These are phyloP conservation scores for Arthrobotrys megalospora DNA, from an alignment of 2,329 filamentous ascomycete species.

Conservation along the genomic window DNA sequence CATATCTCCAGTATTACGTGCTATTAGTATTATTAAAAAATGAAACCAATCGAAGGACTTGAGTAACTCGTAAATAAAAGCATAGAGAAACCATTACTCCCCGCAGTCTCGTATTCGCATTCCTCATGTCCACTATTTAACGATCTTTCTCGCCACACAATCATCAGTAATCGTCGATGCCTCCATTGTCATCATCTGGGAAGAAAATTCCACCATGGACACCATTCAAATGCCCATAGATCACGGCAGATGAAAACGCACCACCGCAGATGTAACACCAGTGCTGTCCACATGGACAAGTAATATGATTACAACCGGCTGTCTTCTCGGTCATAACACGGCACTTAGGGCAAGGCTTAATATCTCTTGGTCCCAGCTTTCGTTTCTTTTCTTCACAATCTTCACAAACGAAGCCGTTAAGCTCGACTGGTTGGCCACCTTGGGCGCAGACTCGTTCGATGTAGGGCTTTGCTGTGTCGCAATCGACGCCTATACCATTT, in stretches of 20 bases:
- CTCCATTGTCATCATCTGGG: constrained; percentile 25
- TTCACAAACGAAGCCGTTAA: constrained; percentile 69
- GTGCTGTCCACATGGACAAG: constrained; percentile 65
- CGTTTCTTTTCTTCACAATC: constrained; percentile 65
- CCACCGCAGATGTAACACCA: constrained; percentile 69
- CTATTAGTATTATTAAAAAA: too few species aligned
- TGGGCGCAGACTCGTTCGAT: constrained; percentile 69
- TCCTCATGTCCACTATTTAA: too few species aligned
- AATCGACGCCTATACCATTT: constrained; percentile 65
- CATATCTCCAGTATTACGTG: too few species aligned
- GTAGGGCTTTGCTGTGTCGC: constrained; percentile 68
- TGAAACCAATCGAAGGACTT: too few species aligned
- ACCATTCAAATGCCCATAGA: constrained; percentile 68
- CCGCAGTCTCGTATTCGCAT: too few species aligned
- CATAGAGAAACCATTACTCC: too few species aligned
- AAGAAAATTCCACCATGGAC: constrained; percentile 65
- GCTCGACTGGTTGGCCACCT: constrained; percentile 67
- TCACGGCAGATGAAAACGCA: constrained; percentile 62
- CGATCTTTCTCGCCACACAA: background rate
- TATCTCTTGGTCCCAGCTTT: constrained; percentile 34
- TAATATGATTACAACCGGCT: constrained; percentile 68
- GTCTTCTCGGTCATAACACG: constrained; percentile 67
- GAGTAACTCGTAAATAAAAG: too few species aligned
- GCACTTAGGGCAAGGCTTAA: constrained; percentile 67
- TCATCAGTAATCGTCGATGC: constrained; percentile 19